Evolutionary conservation across 306 rosid species (phyloP), one percentile per base, ranked within the genome.

Genomic region (Trifolium subterraneum): DNA sequence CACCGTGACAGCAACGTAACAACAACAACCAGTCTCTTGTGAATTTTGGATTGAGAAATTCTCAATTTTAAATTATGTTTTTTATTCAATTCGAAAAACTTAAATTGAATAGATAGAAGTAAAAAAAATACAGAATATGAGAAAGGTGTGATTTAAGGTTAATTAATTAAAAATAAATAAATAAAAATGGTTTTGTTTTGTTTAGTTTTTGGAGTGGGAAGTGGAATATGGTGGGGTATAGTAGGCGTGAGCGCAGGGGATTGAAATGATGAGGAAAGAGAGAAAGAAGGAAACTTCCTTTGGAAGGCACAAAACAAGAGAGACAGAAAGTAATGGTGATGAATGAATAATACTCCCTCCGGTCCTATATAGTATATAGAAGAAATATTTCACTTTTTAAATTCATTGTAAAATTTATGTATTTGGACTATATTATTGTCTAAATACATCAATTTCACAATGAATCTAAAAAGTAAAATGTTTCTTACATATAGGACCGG

Each of bases 1-100:
- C 50, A 52, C 41, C 50, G 72, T 35, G 52, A 71, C 20, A 60
- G 52, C 29, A 54, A 58, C 71, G 56, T 16, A 73, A n/a, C n/a
- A n/a, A 70, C 79, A 66, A 74, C 79, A 66, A 79, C 79, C 71
- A 47, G 71, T 78, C 72, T 65, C 33, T 51, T 1, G 11, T 70
- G 48, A 70, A 62, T 50, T 63, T 16, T 0, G 20, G 62, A 76
- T 60, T 50, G 6, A 36, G 27, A n/a, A 62, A 52, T 64, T 41
- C 11, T 25, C 6, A 9, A 64, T 3, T 71, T 54, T 59, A 27
- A 59, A 12, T 59, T 15, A 11, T 54, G 61, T 55, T 62, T 61
- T 7, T 9, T 9, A 14, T 29, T 29, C 6, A 29, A 71, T 52
- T 63, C 16, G 13, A 19, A 9, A 42, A 65, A 8, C 19, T 29